Evolutionary conservation across 2,329 filamentous ascomycete genomes (phyloP).

Genomic region (Fragosphaeria purpurea): DNA sequence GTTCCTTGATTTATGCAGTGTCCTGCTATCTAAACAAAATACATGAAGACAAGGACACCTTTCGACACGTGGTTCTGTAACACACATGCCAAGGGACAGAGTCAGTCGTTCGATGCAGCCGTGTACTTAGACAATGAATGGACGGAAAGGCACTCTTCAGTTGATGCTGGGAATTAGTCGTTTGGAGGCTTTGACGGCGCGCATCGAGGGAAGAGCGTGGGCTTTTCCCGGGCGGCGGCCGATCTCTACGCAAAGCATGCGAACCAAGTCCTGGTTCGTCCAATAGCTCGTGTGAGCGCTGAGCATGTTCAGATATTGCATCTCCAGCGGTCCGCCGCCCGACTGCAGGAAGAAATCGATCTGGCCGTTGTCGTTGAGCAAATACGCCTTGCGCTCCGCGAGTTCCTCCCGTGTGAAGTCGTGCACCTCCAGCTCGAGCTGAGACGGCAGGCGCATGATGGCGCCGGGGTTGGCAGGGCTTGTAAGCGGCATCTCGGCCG

Average conservation of each 20-base stretch:
- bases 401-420: conserved; percentile 89
- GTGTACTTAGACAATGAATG: too few species aligned
- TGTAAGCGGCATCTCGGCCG: conserved; percentile 12
- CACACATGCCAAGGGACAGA: too few species aligned
- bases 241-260: conserved; percentile 81
- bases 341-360: conserved; percentile 83
- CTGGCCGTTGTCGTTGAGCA: conserved; percentile 94
- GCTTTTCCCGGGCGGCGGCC: conserved; percentile 62
- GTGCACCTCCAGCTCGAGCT: conserved; percentile 88
- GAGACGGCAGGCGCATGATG: conserved; percentile 44
- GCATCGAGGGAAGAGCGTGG: conserved; percentile 46
- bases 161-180: conserved; percentile 14
- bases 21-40: too few species aligned
- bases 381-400: conserved; percentile 75
- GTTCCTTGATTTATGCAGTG: too few species aligned
- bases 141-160: background rate
- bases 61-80: too few species aligned
- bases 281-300: conserved; percentile 94
- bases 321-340: conserved; percentile 77
- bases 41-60: too few species aligned
- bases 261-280: conserved; percentile 76
- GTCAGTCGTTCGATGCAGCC: too few species aligned
- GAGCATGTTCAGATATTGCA: conserved; percentile 95
- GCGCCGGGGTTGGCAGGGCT: conserved; percentile 21
- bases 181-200: conserved; percentile 45